Evolutionary conservation across 345 rosid species (phyloP).

Genomic region (Corchorus capsularis): DNA sequence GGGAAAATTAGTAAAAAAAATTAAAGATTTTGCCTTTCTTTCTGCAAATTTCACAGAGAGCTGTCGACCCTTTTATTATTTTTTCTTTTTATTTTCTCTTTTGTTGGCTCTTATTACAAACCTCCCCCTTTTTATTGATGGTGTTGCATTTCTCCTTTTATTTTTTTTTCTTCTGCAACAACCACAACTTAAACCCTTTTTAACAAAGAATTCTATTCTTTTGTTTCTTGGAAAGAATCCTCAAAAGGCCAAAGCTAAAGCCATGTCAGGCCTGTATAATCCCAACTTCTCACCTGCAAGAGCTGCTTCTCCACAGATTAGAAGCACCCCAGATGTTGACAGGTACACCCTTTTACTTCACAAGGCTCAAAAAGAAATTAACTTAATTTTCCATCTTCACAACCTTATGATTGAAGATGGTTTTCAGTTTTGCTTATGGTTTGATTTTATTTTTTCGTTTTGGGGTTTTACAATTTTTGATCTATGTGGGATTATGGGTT

Average conservation of each 20-base stretch:
- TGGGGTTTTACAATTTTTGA: slow-evolving; percentile 32
- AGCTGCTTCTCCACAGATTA: slow-evolving; percentile 97
- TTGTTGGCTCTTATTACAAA: slow-evolving; percentile 18
- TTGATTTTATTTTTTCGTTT: neutral
- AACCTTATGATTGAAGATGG: neutral
- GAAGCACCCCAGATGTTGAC: slow-evolving; percentile 84
- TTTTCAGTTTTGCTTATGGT: neutral
- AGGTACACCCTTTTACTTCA: slow-evolving; percentile 42
- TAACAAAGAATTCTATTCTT: slow-evolving; percentile 24
- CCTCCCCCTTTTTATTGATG: slow-evolving; percentile 35
- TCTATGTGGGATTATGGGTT: slow-evolving; percentile 31
- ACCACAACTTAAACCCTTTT: slow-evolving; percentile 46
- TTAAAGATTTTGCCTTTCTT: slow-evolving; percentile 19
- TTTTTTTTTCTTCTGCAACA: slow-evolving; percentile 35
- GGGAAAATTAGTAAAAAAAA: neutral
- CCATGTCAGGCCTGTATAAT: slow-evolving; percentile 97
- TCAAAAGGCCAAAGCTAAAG: slow-evolving; percentile 18
- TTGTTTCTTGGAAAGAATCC: slow-evolving; percentile 25
- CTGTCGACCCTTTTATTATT: slow-evolving; percentile 14
- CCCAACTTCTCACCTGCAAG: slow-evolving; percentile 93
- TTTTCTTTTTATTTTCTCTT: neutral
- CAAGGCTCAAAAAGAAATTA: neutral
- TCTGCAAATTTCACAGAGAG: slow-evolving; percentile 32
- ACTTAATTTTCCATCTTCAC: neutral
- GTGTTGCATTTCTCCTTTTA: slow-evolving; percentile 34